These are phyloP conservation scores for Bruguiera sexangula DNA, from an alignment of 345 rosid genomes.

Conservation along the genomic window DNA sequence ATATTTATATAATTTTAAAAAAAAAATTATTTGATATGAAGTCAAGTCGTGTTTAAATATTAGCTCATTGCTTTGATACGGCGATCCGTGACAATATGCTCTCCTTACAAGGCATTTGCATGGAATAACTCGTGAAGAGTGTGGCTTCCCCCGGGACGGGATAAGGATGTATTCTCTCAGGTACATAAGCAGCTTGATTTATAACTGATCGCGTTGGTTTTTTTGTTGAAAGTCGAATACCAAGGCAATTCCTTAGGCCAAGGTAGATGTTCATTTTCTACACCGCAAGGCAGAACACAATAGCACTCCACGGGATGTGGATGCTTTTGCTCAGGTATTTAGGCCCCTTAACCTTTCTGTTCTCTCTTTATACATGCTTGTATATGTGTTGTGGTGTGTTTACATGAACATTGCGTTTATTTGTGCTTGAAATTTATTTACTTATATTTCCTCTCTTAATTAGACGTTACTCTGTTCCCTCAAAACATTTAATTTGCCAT, in stretches of 20 bases:
- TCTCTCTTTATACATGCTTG: neutral
- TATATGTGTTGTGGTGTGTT: neutral
- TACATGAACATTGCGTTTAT: neutral
- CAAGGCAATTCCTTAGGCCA: neutral
- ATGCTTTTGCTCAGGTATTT: constrained; percentile 17
- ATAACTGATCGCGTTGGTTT: neutral
- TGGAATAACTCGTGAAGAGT: constrained; percentile 14
- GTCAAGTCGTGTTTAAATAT: no score
- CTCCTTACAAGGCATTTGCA: constrained; percentile 10
- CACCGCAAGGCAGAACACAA: constrained; percentile 6
- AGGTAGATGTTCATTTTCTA: neutral
- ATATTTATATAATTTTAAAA: no score
- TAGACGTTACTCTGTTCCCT: neutral
- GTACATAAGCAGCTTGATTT: neutral
- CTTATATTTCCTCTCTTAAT: neutral
- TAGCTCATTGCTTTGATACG: no score
- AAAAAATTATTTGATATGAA: no score
- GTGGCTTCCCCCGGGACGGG: constrained; percentile 8
- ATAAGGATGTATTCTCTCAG: constrained; percentile 18
- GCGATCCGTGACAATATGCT: no score
- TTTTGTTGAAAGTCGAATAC: neutral
- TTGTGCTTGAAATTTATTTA: neutral
- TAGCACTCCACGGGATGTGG: constrained; percentile 14
- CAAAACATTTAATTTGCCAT: no score
- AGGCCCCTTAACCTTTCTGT: neutral